Evolutionary conservation across 768 basidiomycete species (phyloP).

Genomic region (Amanita thiersii): DNA sequence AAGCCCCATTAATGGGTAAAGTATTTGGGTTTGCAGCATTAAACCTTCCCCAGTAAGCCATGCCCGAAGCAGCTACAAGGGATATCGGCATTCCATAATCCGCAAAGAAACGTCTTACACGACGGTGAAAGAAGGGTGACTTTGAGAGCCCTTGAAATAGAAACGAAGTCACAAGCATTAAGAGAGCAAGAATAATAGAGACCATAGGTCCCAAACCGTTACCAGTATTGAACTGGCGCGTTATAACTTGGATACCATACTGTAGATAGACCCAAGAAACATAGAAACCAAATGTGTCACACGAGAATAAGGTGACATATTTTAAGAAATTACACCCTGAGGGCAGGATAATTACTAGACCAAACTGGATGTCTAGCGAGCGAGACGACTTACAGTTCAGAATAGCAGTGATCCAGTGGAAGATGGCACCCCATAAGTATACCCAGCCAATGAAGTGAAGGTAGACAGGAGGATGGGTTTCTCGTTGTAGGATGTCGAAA

Average conservation of each 20-base stretch:
- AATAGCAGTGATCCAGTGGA: constrained; percentile 76
- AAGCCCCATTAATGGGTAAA: constrained; percentile 61
- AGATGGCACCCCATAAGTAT: constrained; percentile 82
- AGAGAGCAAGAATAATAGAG: constrained; percentile 62
- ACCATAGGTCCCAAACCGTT: constrained; percentile 46
- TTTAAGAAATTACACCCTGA: constrained; percentile 78
- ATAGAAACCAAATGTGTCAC: constrained; percentile 91
- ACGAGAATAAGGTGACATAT: constrained; percentile 86
- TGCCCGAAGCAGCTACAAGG: constrained; percentile 61
- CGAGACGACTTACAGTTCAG: constrained; percentile 52
- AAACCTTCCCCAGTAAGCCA: constrained; percentile 86
- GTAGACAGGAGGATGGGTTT: constrained; percentile 59
- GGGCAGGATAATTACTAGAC: too few species aligned
- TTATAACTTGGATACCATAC: constrained; percentile 81
- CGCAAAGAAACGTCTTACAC: constrained; percentile 65
- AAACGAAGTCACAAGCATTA: constrained; percentile 72
- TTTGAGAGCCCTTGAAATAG: constrained; percentile 61
- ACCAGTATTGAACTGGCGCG: constrained; percentile 51
- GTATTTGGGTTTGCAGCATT: constrained; percentile 51
- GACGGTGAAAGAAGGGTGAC: constrained; percentile 62
- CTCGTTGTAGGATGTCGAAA: constrained; percentile 58
- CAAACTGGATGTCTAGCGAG: too few species aligned
- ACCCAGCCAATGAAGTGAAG: constrained; percentile 90
- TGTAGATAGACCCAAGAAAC: constrained; percentile 87
- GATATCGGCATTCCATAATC: constrained; percentile 93